These are phyloP conservation scores for Komagataea norvegica DNA, from an alignment of 1,139 yeast species.

Conservation along the genomic window DNA sequence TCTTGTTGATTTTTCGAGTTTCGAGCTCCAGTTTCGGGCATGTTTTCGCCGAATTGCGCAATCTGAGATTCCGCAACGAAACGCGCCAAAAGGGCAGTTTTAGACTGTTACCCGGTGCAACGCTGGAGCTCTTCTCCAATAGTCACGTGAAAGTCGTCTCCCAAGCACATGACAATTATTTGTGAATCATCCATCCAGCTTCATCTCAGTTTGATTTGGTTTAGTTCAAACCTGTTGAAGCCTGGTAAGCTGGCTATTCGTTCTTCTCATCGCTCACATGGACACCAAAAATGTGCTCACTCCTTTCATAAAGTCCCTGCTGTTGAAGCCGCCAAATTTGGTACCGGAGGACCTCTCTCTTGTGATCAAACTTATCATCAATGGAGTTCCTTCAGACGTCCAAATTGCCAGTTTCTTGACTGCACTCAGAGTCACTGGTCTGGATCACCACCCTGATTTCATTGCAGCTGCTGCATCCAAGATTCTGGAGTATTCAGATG, in stretches of 20 bases:
- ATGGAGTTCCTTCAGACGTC: constrained; percentile 57
- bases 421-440: constrained; percentile 62
- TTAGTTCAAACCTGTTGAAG: no score
- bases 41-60: no score
- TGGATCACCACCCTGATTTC: constrained; percentile 78
- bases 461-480: constrained; percentile 83
- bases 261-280: no score
- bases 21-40: constrained; percentile 2
- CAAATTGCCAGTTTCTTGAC: constrained; percentile 79
- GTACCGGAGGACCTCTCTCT: constrained; percentile 55
- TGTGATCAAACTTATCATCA: constrained; percentile 57
- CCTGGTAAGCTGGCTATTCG: no score
- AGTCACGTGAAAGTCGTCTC: no score
- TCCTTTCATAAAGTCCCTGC: constrained; percentile 60
- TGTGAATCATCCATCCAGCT: no score
- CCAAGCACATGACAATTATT: no score
- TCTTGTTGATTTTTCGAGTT: not conserved
- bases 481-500: constrained; percentile 56
- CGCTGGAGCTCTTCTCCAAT: no score
- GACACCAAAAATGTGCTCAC: constrained; percentile 33
- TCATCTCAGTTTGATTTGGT: no score
- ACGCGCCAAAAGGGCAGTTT: no score
- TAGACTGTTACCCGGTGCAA: no score
- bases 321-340: constrained; percentile 54
- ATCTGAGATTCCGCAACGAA: no score